These are phyloP conservation scores for Syzygium malaccense DNA, from an alignment of 441 rosid species.

Conservation along the genomic window DNA sequence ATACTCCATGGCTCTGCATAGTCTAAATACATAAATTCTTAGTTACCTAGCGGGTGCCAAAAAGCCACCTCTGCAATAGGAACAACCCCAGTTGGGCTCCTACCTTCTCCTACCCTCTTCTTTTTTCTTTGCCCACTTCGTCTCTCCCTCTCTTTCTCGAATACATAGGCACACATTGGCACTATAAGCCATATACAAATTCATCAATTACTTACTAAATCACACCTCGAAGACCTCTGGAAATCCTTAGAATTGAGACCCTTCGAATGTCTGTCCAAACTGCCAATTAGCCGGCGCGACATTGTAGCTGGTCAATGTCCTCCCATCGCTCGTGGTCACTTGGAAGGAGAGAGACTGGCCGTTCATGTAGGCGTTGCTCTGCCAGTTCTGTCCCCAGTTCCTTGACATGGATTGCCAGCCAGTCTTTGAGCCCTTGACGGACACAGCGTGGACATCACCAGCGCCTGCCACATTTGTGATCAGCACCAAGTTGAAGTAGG, in stretches of 20 bases:
- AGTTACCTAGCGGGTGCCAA: constrained; percentile 63
- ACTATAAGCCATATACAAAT: neutral
- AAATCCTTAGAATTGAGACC: constrained; percentile 37
- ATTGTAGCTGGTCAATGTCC: constrained; percentile 41
- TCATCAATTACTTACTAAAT: neutral
- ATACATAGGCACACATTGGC: neutral
- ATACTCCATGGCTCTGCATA: neutral
- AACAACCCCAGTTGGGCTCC: constrained; percentile 25
- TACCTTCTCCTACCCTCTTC: constrained; percentile 13
- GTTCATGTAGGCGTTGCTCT: constrained; percentile 59
- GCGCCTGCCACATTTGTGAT: constrained; percentile 63
- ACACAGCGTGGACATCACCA: constrained; percentile 48
- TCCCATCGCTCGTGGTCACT: constrained; percentile 75
- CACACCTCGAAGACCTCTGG: neutral
- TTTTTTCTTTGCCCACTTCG: neutral
- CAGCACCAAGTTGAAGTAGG: constrained; percentile 65
- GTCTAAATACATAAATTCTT: neutral
- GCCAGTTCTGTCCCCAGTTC: constrained; percentile 85
- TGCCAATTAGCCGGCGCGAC: constrained; percentile 61
- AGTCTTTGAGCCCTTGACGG: constrained; percentile 53
- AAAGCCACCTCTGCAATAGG: constrained; percentile 60
- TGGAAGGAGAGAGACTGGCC: constrained; percentile 62
- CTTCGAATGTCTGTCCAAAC: constrained; percentile 75
- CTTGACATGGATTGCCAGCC: constrained; percentile 71
- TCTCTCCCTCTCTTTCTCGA: neutral